Percentiles rank a stretch among this genome's conserved stretches.
Evolutionary conservation across 164 flowering plant genomes (phyloP).

Genomic region (Macadamia tetraphylla): DNA sequence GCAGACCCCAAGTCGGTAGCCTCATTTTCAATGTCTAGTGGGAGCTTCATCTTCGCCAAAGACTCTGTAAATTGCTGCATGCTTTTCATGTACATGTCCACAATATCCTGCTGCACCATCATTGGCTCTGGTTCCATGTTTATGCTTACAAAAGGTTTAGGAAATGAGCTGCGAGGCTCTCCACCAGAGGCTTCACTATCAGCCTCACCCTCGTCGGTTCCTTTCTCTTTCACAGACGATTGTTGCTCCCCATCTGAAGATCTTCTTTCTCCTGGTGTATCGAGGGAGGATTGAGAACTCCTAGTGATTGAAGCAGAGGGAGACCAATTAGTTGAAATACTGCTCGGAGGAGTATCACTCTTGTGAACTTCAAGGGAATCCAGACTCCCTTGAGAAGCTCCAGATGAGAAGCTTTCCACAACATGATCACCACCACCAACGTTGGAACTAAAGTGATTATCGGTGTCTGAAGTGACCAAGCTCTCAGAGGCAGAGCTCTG

Average conservation of each 20-base stretch:
- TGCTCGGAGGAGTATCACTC: slow-evolving; percentile 57
- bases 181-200: slow-evolving; percentile 31
- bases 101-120: slow-evolving; percentile 61
- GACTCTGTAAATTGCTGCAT: slow-evolving; percentile 85
- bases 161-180: slow-evolving; percentile 8
- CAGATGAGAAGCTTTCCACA: slow-evolving; percentile 28
- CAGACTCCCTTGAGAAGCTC: background rate
- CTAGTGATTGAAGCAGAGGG: slow-evolving; percentile 34
- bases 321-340: slow-evolving; percentile 53
- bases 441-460: slow-evolving; percentile 11
- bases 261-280: slow-evolving; percentile 21
- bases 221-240: slow-evolving; percentile 24
- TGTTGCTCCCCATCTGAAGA: slow-evolving; percentile 22
- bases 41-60: slow-evolving; percentile 81
- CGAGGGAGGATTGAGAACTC: slow-evolving; percentile 33
- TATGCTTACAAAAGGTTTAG: slow-evolving; percentile 33
- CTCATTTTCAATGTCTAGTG: slow-evolving; percentile 48
- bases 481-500: slow-evolving; percentile 42
- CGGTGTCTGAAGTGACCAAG: slow-evolving; percentile 32
- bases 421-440: slow-evolving; percentile 21
- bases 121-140: slow-evolving; percentile 44
- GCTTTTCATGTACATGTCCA: slow-evolving; percentile 80
- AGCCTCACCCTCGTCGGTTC: slow-evolving; percentile 19
- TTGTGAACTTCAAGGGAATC: slow-evolving; percentile 29
- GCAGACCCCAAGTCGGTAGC: slow-evolving; percentile 29